Evolutionary conservation across 2,329 filamentous ascomycete genomes (phyloP).

Genomic region (Emergomyces orientalis): DNA sequence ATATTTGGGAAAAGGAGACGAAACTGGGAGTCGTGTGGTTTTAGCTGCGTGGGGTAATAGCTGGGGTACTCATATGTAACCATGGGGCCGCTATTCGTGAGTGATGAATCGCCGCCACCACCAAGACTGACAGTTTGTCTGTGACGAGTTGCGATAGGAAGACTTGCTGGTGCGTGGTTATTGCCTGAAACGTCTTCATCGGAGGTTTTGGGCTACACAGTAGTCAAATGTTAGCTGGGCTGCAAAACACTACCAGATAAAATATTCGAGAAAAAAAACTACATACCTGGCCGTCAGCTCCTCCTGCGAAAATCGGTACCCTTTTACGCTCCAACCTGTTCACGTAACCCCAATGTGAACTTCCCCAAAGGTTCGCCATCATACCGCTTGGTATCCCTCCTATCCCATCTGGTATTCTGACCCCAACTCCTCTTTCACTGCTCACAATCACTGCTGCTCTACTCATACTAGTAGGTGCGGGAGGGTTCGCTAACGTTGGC

Average conservation of each 20-base stretch:
- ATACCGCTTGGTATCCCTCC: slow-evolving; percentile 72
- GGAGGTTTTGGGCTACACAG: slow-evolving; percentile 10
- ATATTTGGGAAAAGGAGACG: slow-evolving; percentile 80
- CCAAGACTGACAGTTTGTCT: slow-evolving; percentile 51
- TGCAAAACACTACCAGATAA: not conserved
- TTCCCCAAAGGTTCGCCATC: slow-evolving; percentile 91
- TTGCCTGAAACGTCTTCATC: slow-evolving; percentile 18
- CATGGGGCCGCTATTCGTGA: slow-evolving; percentile 28
- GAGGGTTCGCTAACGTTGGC: slow-evolving; percentile 70
- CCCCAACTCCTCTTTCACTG: slow-evolving; percentile 60
- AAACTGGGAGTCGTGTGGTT: slow-evolving; percentile 86
- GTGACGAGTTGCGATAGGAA: slow-evolving; percentile 32
- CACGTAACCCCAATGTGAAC: slow-evolving; percentile 66
- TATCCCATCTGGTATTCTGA: slow-evolving; percentile 52
- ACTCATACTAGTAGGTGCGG: slow-evolving; percentile 75
- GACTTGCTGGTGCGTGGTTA: slow-evolving; percentile 20
- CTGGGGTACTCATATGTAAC: slow-evolving; percentile 52
- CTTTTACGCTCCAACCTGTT: slow-evolving; percentile 52
- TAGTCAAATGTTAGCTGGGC: slow-evolving; percentile 8
- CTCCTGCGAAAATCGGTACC: slow-evolving; percentile 17
- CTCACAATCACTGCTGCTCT: slow-evolving; percentile 73
- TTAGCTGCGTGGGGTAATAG: slow-evolving; percentile 71
- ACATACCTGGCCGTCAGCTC: slow-evolving; percentile 2
- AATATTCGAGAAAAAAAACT: not conserved
- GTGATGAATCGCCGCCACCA: slow-evolving; percentile 28